Percentiles rank a stretch among this genome's conserved stretches.
These are phyloP conservation scores for Globisporangium yorkense DNA, from an alignment of 352 stramenopile genomes.

Conservation along the genomic window DNA sequence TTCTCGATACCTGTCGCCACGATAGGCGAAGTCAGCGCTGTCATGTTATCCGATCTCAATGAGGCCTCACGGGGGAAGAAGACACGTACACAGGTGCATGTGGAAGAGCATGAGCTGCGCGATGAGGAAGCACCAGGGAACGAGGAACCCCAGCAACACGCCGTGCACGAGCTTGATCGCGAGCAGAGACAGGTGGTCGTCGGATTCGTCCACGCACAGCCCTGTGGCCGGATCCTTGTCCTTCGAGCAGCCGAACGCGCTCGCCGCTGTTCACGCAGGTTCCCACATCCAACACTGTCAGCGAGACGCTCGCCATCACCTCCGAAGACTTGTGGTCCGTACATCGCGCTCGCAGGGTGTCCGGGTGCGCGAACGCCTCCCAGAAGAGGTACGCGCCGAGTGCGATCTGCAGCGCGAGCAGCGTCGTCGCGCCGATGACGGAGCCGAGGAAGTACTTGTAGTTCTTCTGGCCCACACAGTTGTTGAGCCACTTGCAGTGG, in stretches of 20 bases:
- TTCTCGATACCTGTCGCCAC: constrained; percentile 50
- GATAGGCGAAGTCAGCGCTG: too few relatives aligned
- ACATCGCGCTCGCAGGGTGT: constrained; percentile 37
- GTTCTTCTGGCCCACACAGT: constrained; percentile 90
- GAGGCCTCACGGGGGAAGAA: not conserved
- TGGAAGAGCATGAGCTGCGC: constrained; percentile 76
- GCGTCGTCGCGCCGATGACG: constrained; percentile 52
- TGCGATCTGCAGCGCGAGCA: constrained; percentile 66
- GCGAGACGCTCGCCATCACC: not conserved
- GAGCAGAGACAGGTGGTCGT: constrained; percentile 49
- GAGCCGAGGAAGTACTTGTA: constrained; percentile 77
- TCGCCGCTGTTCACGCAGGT: constrained; percentile 26
- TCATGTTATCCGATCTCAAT: too few relatives aligned
- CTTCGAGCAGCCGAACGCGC: constrained; percentile 53
- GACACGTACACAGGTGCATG: constrained; percentile 73
- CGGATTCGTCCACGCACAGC: constrained; percentile 36
- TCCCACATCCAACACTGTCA: not conserved
- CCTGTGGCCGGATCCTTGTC: constrained; percentile 34
- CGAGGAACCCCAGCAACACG: constrained; percentile 58
- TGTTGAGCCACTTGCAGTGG: constrained; percentile 97
- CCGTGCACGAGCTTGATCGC: constrained; percentile 58
- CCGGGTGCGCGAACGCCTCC: constrained; percentile 10
- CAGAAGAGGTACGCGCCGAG: constrained; percentile 60
- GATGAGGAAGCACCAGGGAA: constrained; percentile 76
- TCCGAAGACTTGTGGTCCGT: not conserved